Conservation (phyloP, 1,284 basidiomycete species). For the Anthracocystis walkeri region DNA sequence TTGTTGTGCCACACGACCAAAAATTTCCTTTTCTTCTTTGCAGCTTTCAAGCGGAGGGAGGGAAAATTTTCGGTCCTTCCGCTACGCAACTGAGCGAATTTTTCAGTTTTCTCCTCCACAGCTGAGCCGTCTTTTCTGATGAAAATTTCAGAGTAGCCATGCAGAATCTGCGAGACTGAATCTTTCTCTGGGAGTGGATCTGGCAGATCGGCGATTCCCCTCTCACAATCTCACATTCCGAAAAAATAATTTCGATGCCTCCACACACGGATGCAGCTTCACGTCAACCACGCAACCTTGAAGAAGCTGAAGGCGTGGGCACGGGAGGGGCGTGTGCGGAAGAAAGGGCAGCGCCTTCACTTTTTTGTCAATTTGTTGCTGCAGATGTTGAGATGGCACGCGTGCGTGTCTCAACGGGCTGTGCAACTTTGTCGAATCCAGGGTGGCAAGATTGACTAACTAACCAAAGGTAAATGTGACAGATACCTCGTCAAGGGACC, state of each 20-base stretch:
- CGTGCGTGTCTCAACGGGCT: constrained; percentile 6
- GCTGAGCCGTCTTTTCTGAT: constrained; percentile 11
- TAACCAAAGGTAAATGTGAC: no score
- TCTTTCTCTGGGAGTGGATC: no score
- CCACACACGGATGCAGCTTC: constrained; percentile 14
- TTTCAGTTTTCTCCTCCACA: constrained; percentile 12
- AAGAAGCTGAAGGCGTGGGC: neutral
- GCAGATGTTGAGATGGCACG: neutral
- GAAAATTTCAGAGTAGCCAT: neutral
- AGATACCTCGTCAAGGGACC: neutral
- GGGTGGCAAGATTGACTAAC: neutral
- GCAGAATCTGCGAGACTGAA: neutral
- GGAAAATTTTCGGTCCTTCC: constrained; percentile 6
- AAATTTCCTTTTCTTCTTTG: neutral
- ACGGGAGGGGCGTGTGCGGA: constrained; percentile 4
- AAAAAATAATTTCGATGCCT: constrained; percentile 1
- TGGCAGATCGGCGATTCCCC: no score
- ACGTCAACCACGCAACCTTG: constrained; percentile 1
- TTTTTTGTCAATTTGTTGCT: neutral
- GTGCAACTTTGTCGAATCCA: neutral
- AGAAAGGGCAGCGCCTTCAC: neutral
- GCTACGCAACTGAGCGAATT: constrained; percentile 6
- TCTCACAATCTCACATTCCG: neutral
- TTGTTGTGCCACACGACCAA: constrained; percentile 15
- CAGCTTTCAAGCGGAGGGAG: constrained; percentile 1